A percentile compares a stretch with the other conserved stretches of the same genome.
Evolutionary conservation across 2,329 filamentous ascomycete species (phyloP).

Genomic region (Epicoccum sorghinum): DNA sequence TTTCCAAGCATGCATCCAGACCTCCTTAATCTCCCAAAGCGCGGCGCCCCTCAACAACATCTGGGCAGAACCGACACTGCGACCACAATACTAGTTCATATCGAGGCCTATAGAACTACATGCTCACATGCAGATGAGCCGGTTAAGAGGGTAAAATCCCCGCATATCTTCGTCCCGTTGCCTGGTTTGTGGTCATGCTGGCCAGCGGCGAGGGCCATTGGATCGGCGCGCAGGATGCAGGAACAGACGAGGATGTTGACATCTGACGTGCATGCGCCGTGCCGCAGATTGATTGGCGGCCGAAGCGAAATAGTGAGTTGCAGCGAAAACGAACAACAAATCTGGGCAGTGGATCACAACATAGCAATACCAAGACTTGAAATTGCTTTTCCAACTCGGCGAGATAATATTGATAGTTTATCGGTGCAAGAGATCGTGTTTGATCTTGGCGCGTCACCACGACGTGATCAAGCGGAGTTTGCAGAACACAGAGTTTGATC

Average conservation of each 20-base stretch:
- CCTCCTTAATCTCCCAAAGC: conserved; percentile 13
- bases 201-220: conserved; percentile 1
- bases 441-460: neutral
- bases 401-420: neutral
- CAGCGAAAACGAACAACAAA: conserved; percentile 15
- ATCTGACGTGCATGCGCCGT: conserved; percentile 7
- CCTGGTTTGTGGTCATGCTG: conserved; percentile 3
- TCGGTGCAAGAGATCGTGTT: neutral
- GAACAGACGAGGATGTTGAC: conserved; percentile 1
- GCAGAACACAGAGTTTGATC: neutral
- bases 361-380: neutral
- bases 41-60: neutral
- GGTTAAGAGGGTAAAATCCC: neutral
- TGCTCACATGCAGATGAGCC: neutral
- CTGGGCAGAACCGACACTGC: neutral
- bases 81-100: neutral
- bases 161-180: neutral
- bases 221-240: conserved; percentile 7
- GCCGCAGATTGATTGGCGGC: neutral
- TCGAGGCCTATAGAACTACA: neutral
- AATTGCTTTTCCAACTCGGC: conserved; percentile 1
- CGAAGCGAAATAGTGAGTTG: conserved; percentile 19
- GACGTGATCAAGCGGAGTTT: neutral
- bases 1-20: conserved; percentile 6
- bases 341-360: conserved; percentile 8